Base-by-base conservation (phyloP, 768 basidiomycete species). In the Tulasnella sp. region DNA sequence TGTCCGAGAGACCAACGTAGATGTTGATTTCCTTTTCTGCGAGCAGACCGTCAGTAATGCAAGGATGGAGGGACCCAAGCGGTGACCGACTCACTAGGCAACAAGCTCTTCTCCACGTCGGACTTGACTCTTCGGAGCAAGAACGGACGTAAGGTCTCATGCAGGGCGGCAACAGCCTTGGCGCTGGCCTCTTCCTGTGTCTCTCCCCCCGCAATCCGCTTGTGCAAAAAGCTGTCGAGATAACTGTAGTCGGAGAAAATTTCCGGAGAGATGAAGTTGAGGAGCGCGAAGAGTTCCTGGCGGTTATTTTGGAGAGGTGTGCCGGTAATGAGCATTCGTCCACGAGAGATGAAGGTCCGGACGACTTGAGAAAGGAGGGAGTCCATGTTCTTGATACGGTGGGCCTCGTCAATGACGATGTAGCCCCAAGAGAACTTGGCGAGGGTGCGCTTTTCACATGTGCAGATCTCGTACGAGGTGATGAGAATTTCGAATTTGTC, bases 341-440 rank as follows among this genome's bases (percentile, higher is more conserved):
- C 97, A 42, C 97, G 91, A 64, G 94, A 94, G 83, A 91, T 90
- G 87, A 98, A 99, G 3, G 93, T 88, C 75, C 97, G 91, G 74
- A 99, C 96, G 84, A 99, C 98, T 86, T 98, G 96, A 22, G 93
- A 93, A 20, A 99, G 90, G 83, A 99, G 93, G 18, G 96, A 97
- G 85, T 98, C 96, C 83, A 97, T 96, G 85, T 99, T 99, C 88
- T 99, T 99, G 90, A 99, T 99, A 34, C 98, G 93, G 84, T 99
- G 97, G 0, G 97, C 97, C 87, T 99, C 97, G 87, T 99, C 97
- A 84, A 99, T 99, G 82, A 94, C 91, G 86, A 98, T 98, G 86
- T 99, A 99, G 86, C 97, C 95, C 88, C 98, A 99, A 0, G 93
- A 93, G 85, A 98, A 95, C 86, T 97, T 97, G 87, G 95, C 96